These are phyloP conservation scores for Daldinia sp. DNA, from an alignment of 2,329 filamentous ascomycete species.

Conservation along the genomic window DNA sequence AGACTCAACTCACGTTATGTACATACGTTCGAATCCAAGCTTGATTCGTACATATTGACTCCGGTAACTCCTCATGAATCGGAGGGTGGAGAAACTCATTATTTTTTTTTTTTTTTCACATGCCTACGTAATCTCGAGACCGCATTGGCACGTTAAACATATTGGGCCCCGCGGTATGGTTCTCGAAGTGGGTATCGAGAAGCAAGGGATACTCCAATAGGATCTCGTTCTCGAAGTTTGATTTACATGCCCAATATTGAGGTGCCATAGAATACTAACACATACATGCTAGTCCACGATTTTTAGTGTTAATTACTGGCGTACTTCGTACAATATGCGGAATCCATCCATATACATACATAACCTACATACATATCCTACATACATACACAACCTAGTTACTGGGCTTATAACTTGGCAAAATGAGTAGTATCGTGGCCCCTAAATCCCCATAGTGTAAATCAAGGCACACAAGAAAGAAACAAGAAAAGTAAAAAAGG, in stretches of 20 bases:
- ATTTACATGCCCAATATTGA: constrained; percentile 11
- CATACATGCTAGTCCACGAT: not conserved
- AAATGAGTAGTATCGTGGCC: not conserved
- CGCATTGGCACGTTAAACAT: constrained; percentile 11
- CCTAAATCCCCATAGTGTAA: not conserved
- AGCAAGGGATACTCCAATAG: constrained; percentile 30
- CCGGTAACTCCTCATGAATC: constrained; percentile 11
- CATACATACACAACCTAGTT: too few species aligned
- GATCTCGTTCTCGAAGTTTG: constrained; percentile 7
- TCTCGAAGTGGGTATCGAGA: constrained; percentile 19
- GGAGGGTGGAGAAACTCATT: not conserved
- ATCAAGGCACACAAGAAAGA: not conserved
- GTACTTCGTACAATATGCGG: constrained; percentile 5
- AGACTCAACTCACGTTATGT: constrained; percentile 8
- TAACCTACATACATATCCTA: too few species aligned
- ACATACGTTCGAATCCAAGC: not conserved
- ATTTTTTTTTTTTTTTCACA: not conserved
- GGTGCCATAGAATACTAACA: not conserved
- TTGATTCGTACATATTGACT: constrained; percentile 6
- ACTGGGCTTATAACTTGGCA: not conserved
- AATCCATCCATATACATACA: not conserved
- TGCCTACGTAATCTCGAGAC: constrained; percentile 30
- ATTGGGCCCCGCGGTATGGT: constrained; percentile 28
- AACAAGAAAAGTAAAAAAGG: not conserved
- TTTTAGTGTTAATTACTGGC: not conserved